Percentiles rank a stretch among this genome's conserved stretches.
Evolutionary conservation across 768 basidiomycete genomes (phyloP).

Genomic region (Leccinum aurantiacum): DNA sequence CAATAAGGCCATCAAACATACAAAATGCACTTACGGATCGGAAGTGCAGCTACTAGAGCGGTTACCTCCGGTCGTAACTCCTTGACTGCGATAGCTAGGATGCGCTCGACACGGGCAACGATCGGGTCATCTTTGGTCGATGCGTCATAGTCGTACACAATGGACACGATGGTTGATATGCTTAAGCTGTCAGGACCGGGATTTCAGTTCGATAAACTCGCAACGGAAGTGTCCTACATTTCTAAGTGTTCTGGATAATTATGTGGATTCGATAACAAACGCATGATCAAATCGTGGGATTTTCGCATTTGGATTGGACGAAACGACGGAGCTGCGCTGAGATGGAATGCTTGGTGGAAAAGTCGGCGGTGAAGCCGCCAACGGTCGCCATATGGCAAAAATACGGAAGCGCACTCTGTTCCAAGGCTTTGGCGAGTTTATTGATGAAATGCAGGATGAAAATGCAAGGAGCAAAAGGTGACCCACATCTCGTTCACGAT

Average conservation of each 20-base stretch:
- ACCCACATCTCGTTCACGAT: slow-evolving; percentile 22
- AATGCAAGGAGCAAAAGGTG: background rate
- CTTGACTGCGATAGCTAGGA: slow-evolving; percentile 6
- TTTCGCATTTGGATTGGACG: too few relatives aligned
- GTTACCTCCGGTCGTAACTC: slow-evolving; percentile 20
- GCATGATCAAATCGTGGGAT: too few relatives aligned
- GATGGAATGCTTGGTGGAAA: too few relatives aligned
- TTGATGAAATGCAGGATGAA: background rate
- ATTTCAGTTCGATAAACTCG: background rate
- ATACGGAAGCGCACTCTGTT: background rate
- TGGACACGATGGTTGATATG: slow-evolving; percentile 22
- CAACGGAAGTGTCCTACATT: too few relatives aligned
- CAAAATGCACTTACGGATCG: slow-evolving; percentile 14
- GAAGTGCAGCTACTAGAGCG: slow-evolving; percentile 16
- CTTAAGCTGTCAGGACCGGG: slow-evolving; percentile 13
- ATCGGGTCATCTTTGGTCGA: slow-evolving; percentile 21
- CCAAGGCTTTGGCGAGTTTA: slow-evolving; percentile 19
- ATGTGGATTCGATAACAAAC: too few relatives aligned
- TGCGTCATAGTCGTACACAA: slow-evolving; percentile 26
- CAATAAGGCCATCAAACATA: background rate
- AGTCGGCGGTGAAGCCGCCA: too few relatives aligned
- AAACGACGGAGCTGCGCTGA: too few relatives aligned
- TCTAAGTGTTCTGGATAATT: too few relatives aligned
- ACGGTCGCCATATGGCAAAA: too few relatives aligned
- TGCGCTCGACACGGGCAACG: slow-evolving; percentile 14